Evolutionary conservation across 2,329 filamentous ascomycete genomes (phyloP).

Genomic region (Kalmusia sp.): DNA sequence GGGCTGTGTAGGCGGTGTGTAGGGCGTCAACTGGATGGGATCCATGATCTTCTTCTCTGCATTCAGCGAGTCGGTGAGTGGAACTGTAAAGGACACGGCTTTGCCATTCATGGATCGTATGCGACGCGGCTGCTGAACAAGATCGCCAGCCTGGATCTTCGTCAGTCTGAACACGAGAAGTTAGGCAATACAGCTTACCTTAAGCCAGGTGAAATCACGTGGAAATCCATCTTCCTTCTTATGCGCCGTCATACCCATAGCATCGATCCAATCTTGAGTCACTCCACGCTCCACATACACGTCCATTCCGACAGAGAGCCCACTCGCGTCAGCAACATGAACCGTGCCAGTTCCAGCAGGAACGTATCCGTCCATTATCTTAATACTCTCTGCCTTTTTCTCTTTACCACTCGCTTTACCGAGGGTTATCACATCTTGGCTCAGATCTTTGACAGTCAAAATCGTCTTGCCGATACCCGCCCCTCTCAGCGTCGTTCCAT

Average conservation of each 20-base stretch:
- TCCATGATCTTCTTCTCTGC: slow-evolving; percentile 9
- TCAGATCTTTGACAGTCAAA: slow-evolving; percentile 8
- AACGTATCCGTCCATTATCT: slow-evolving; percentile 12
- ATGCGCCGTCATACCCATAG: slow-evolving; percentile 13
- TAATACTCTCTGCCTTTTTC: slow-evolving; percentile 1
- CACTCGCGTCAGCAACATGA: slow-evolving; percentile 6
- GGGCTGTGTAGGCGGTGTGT: slow-evolving; percentile 10
- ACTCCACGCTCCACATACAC: slow-evolving; percentile 13
- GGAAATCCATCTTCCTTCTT: neutral
- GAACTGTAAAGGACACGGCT: slow-evolving; percentile 12
- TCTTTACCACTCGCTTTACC: slow-evolving; percentile 2
- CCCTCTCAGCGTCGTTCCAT: slow-evolving; percentile 7
- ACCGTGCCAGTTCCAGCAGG: slow-evolving; percentile 10
- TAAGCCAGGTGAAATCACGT: neutral
- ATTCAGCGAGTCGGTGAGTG: slow-evolving; percentile 16
- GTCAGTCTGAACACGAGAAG: neutral
- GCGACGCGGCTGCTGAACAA: slow-evolving; percentile 13
- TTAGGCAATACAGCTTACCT: neutral
- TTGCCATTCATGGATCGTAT: slow-evolving; percentile 11
- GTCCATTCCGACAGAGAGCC: slow-evolving; percentile 4
- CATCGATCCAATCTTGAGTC: slow-evolving; percentile 13
- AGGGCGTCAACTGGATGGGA: slow-evolving; percentile 12
- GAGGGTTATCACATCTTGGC: slow-evolving; percentile 5
- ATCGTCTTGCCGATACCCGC: slow-evolving; percentile 11
- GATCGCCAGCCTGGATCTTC: neutral